These are phyloP conservation scores for Diaporthe amygdali DNA, from an alignment of 2,329 filamentous ascomycete genomes.

Conservation along the genomic window DNA sequence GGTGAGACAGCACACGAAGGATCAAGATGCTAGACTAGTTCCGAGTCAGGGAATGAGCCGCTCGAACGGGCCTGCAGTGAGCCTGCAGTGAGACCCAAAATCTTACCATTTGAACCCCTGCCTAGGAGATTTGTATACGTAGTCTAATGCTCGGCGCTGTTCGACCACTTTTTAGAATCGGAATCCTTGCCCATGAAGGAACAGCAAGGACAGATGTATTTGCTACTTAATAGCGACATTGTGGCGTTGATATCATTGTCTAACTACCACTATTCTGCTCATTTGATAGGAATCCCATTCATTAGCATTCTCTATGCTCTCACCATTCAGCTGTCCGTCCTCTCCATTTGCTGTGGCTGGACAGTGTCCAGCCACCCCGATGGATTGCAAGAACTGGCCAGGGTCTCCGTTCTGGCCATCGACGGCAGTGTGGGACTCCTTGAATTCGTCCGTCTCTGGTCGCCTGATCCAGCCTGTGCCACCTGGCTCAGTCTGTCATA, in stretches of 20 bases:
- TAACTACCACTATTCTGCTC: neutral
- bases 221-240: neutral
- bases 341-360: neutral
- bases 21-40: neutral
- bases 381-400: slow-evolving; percentile 30
- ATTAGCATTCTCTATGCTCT: neutral
- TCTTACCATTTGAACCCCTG: no score
- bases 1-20: neutral
- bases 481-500: slow-evolving; percentile 51
- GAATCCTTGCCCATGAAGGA: neutral
- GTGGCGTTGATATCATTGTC: neutral
- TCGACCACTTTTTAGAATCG: neutral
- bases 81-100: neutral
- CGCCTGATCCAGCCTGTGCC: slow-evolving; percentile 48
- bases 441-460: slow-evolving; percentile 51
- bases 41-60: no score
- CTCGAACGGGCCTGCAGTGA: no score
- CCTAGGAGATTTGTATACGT: no score
- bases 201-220: neutral
- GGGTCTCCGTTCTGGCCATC: slow-evolving; percentile 50
- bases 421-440: slow-evolving; percentile 45
- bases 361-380: neutral
- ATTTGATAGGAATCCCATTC: neutral
- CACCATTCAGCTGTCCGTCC: neutral
- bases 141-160: neutral